These are phyloP conservation scores for Paramecium primaurelia DNA, from an alignment of 73 alveolate species.

Conservation along the genomic window DNA sequence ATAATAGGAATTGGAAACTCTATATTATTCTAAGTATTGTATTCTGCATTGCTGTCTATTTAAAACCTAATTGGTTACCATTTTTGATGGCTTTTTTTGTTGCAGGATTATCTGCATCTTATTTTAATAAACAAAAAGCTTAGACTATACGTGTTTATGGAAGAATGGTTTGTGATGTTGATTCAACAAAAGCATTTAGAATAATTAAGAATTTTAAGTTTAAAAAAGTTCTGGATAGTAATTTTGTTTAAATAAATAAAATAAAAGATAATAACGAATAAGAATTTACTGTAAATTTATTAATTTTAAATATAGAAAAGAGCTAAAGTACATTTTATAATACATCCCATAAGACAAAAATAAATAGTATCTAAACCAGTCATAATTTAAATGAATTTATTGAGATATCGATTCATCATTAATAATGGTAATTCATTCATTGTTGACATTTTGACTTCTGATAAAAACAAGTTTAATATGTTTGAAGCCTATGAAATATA, in stretches of 20 bases:
- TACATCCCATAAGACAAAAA: conserved; percentile 10
- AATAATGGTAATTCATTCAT: not conserved
- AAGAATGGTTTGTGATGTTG: conserved; percentile 3
- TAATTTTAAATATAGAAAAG: not conserved
- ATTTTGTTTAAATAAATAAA: not conserved
- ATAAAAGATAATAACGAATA: not conserved
- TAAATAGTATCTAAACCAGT: not conserved
- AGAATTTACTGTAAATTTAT: not conserved
- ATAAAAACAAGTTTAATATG: not conserved
- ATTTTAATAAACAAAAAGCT: not conserved
- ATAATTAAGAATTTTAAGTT: not conserved
- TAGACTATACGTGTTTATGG: not conserved
- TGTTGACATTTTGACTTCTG: not conserved
- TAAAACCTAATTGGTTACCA: not conserved
- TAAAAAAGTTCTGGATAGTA: not conserved
- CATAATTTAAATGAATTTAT: not conserved
- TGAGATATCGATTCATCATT: not conserved
- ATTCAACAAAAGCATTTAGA: conserved; percentile 21
- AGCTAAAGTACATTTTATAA: conserved; percentile 15
- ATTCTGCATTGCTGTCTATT: not conserved
- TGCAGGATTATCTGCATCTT: not conserved
- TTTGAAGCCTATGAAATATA: not conserved
- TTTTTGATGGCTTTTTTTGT: not conserved
- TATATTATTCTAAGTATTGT: not conserved
- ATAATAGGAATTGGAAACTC: not conserved